These are phyloP conservation scores for Eucalyptus regnans DNA, from an alignment of 345 rosid genomes.

Conservation along the genomic window DNA sequence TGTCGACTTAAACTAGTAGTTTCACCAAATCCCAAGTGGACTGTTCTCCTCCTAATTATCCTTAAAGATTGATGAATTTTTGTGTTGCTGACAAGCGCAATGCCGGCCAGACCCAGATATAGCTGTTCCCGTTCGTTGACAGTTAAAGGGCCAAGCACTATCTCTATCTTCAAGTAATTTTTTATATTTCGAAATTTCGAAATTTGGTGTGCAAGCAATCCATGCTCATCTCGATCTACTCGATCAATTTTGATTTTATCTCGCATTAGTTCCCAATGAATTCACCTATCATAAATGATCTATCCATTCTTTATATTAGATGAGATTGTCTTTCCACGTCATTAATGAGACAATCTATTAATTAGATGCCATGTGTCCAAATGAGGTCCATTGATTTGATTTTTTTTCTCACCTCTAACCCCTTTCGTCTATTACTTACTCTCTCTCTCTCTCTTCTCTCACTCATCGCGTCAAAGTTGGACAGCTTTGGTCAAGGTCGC, in stretches of 20 bases:
- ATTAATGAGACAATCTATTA: not conserved
- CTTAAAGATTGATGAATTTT: not conserved
- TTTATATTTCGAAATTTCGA: not conserved
- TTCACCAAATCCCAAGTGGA: not conserved
- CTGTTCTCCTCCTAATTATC: not conserved
- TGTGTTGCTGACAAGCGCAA: not conserved
- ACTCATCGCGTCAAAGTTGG: not conserved
- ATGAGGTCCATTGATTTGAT: not conserved
- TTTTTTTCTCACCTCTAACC: not conserved
- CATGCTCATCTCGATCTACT: not conserved
- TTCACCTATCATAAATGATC: not conserved
- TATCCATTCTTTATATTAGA: not conserved
- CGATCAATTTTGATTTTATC: not conserved
- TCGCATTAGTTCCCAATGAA: not conserved
- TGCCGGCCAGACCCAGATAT: not conserved
- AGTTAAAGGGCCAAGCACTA: not conserved
- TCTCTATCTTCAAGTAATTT: not conserved
- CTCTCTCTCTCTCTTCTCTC: not conserved
- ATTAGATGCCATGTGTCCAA: not conserved
- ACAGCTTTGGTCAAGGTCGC: not conserved
- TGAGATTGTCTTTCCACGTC: not conserved
- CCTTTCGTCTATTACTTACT: not conserved
- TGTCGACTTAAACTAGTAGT: not conserved
- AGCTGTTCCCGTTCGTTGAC: not conserved
- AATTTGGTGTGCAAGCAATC: not conserved